Conservation (phyloP, 805 yeast genomes). For the Dipodascus geniculatus region DNA sequence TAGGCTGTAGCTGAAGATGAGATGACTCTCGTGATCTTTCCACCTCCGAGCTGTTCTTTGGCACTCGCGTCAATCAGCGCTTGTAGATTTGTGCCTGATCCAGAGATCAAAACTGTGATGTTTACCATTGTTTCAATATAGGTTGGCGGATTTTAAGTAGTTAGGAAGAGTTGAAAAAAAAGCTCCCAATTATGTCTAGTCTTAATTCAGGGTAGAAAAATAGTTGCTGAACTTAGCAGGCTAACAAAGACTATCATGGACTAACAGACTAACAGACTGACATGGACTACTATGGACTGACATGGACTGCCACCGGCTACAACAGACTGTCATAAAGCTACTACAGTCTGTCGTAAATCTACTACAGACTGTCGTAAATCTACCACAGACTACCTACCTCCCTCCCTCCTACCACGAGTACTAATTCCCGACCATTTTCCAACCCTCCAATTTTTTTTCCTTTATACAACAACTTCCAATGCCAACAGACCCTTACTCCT, state of each 20-base stretch:
- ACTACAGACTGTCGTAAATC: no score
- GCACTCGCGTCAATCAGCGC: constrained; percentile 73
- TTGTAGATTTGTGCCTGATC: constrained; percentile 91
- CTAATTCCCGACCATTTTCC: not conserved
- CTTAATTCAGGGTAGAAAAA: constrained; percentile 2
- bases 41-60: constrained; percentile 29
- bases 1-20: constrained; percentile 81
- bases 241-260: no score
- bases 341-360: no score
- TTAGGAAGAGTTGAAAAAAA: not conserved
- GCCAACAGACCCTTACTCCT: constrained; percentile 26
- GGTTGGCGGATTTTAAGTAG: not conserved
- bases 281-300: no score
- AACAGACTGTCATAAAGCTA: no score
- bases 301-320: no score
- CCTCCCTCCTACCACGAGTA: no score
- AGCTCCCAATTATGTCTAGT: not conserved
- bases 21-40: constrained; percentile 58
- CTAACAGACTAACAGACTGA: no score
- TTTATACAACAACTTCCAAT: constrained; percentile 2
- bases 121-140: constrained; percentile 4
- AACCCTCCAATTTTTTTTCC: not conserved
- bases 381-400: no score
- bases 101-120: constrained; percentile 79
- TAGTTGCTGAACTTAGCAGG: no score